These are phyloP conservation scores for Exserohilum rostratum DNA, from an alignment of 2,329 filamentous ascomycete genomes.

Conservation along the genomic window DNA sequence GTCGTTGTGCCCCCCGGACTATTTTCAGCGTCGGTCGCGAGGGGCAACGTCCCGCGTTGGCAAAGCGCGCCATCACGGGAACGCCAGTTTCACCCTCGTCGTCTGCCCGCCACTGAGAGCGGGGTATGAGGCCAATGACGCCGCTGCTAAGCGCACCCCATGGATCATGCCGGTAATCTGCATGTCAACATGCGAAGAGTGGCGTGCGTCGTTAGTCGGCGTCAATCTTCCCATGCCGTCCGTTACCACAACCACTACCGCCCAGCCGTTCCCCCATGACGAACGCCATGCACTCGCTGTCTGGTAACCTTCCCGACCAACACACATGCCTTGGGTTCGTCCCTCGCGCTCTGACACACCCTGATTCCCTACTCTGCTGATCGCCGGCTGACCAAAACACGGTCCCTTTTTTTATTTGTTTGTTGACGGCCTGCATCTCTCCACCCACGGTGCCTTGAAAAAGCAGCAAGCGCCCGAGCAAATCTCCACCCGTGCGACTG, in stretches of 20 bases:
- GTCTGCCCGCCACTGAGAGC: constrained; percentile 40
- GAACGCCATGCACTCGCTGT: too few species aligned
- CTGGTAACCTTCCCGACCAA: too few species aligned
- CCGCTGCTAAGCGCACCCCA: constrained; percentile 4
- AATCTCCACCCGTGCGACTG: too few species aligned
- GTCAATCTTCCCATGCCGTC: too few species aligned
- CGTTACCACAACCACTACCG: too few species aligned
- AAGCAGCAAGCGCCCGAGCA: neutral
- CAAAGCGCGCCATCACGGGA: constrained; percentile 26
- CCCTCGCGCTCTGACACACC: too few species aligned
- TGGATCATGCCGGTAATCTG: constrained; percentile 11
- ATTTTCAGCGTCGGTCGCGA: constrained; percentile 31
- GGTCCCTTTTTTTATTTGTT: neutral
- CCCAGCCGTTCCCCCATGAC: too few species aligned
- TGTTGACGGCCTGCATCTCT: neutral
- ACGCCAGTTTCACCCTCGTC: constrained; percentile 27
- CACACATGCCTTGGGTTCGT: too few species aligned
- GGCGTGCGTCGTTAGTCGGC: too few species aligned
- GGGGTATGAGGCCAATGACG: constrained; percentile 8
- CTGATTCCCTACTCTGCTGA: too few species aligned
- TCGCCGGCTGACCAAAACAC: neutral
- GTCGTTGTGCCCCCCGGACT: constrained; percentile 17
- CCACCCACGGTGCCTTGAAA: neutral
- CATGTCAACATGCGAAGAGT: neutral
- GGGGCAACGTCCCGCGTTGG: constrained; percentile 26